These are phyloP conservation scores for Solanum pimpinellifolium DNA, from an alignment of 257 asterid genomes.

Conservation along the genomic window DNA sequence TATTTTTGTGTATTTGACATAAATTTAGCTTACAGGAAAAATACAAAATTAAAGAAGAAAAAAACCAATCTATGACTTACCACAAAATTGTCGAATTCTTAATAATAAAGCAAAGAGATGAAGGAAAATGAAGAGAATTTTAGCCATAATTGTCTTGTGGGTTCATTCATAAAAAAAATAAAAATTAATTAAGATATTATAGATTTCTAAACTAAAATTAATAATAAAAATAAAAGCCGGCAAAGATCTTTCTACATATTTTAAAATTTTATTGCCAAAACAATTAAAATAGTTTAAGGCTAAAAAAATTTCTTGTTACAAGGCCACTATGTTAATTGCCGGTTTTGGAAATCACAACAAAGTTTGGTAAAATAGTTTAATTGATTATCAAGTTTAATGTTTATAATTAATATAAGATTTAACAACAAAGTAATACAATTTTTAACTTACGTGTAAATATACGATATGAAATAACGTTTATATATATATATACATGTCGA, in stretches of 20 bases:
- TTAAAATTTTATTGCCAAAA: neutral
- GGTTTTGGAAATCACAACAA: neutral
- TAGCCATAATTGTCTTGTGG: neutral
- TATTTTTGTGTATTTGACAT: neutral
- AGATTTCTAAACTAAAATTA: neutral
- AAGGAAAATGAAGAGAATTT: neutral
- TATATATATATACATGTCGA: neutral
- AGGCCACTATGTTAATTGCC: neutral
- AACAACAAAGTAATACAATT: too few relatives aligned
- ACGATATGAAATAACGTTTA: too few relatives aligned
- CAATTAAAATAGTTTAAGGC: neutral
- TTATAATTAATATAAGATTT: too few relatives aligned
- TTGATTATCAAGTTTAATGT: neutral
- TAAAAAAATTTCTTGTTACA: neutral
- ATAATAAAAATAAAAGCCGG: neutral
- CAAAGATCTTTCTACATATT: neutral
- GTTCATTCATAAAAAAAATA: neutral
- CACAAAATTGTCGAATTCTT: constrained; percentile 6
- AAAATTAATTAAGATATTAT: neutral
- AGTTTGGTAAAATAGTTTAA: neutral
- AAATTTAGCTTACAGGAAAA: neutral
- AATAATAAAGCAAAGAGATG: neutral
- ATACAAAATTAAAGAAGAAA: neutral
- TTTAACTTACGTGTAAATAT: too few relatives aligned
- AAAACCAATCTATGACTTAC: constrained; percentile 3